These are phyloP conservation scores for Colletotrichum lupini DNA, from an alignment of 2,329 filamentous ascomycete genomes.

Conservation along the genomic window DNA sequence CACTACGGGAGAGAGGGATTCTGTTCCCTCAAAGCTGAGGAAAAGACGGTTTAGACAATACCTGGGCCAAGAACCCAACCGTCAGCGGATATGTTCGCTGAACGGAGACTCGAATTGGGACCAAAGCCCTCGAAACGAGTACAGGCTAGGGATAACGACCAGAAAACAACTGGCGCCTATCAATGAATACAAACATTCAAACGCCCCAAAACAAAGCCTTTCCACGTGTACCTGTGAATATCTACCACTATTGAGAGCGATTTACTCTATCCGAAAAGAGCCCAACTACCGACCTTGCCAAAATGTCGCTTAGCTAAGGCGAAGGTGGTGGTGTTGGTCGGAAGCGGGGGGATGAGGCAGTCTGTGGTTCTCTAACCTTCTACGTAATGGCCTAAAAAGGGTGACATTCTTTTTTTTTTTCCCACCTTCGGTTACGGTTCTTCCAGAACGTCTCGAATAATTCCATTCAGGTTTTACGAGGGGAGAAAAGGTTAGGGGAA, in stretches of 20 bases:
- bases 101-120: background rate
- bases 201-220: background rate
- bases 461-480: background rate
- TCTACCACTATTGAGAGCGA: too few relatives aligned
- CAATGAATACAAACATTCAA: background rate
- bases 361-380: background rate
- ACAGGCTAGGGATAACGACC: background rate
- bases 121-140: background rate
- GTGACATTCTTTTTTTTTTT: background rate
- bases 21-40: background rate
- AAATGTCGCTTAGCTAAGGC: too few relatives aligned
- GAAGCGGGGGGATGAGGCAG: background rate
- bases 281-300: too few relatives aligned
- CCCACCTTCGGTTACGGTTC: background rate
- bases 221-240: background rate
- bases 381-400: background rate
- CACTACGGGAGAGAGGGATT: background rate
- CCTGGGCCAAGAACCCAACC: slow-evolving; percentile 31
- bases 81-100: background rate
- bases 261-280: too few relatives aligned
- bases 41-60: slow-evolving; percentile 35
- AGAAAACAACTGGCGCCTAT: background rate
- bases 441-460: slow-evolving; percentile 29
- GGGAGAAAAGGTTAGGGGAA: too few relatives aligned
- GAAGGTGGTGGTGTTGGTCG: background rate